Base-by-base conservation (phyloP, 495 filamentous ascomycete genomes). In the Penicillium arizonense region DNA sequence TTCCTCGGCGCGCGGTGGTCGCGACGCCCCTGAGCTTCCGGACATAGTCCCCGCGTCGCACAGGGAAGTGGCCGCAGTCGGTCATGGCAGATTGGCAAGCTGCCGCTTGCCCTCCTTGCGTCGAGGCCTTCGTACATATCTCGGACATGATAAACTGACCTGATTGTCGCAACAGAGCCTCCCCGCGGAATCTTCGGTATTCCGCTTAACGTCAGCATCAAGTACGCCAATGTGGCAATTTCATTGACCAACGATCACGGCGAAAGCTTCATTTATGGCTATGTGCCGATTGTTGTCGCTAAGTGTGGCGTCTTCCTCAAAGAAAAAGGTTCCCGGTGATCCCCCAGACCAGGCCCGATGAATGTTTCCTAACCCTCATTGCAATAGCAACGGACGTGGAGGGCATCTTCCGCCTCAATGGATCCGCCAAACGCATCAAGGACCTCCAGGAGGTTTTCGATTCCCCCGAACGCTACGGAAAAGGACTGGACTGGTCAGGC, bases 291-390 rank as follows among this genome's bases (percentile, higher is more conserved):
- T 57, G 93, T 99, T 41, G 93, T 99, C 35, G 94, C 94, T 4
- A 99, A 99, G 70, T 99, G 94, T 69, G 94, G 94, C 42, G 92
- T 99, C 2, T 99, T 90, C 62, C 72, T 99, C 57, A 99, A 99
- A 67, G 94, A 99, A 68, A 97, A 96, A 86, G 94, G 94, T 96
- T 63, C 56, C 82, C 36, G 13, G 18, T 35, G 9, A 10, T 28
- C 23, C 18, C 18, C 26, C 34, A 49, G 56, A 5, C 39, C 42
- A 42, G 43, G 24, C 51, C 37, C 35, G 43, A 34, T 33, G 26
- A 42, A 11, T 38, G 5, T 14, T 11, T 14, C 38, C 62, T 65
- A 21, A 65, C 54, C 16, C 4, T 21, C 35, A n/a, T 39, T 30
- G 10, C 28, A 23, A 37, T 68, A 98, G 94, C 94, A 36, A 97